phyloP scores from a whole-genome alignment of 371 early-diverging fungal genomes.

The Mucor lusitanicus region DNA sequence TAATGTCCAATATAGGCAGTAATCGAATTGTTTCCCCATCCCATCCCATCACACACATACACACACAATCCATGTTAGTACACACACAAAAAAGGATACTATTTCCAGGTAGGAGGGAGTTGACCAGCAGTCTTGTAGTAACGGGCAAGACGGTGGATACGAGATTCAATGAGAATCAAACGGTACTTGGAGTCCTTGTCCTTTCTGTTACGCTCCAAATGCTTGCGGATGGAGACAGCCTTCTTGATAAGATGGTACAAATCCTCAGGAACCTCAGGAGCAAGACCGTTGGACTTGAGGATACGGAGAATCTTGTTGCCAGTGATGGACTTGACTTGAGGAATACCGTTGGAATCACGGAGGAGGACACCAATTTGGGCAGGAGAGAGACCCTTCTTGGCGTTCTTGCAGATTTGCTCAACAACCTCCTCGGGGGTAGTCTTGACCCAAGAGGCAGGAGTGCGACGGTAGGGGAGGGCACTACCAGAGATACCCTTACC shows the following conservation, averaged over 20 bases:
- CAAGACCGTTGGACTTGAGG: constrained; percentile 81
- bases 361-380: constrained; percentile 99
- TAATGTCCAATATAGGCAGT: constrained; percentile 33
- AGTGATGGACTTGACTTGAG: constrained; percentile 95
- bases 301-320: constrained; percentile 97
- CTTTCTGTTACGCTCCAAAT: constrained; percentile 99
- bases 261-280: constrained; percentile 99
- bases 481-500: constrained; percentile 99
- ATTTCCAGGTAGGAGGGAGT: constrained; percentile 99
- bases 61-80: constrained; percentile 13
- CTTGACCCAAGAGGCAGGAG: constrained; percentile 86
- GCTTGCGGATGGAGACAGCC: constrained; percentile 99
- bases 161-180: constrained; percentile 98
- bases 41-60: neutral
- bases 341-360: constrained; percentile 98
- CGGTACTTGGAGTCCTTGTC: constrained; percentile 99
- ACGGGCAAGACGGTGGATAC: constrained; percentile 99
- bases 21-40: constrained; percentile 2
- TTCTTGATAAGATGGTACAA: constrained; percentile 99
- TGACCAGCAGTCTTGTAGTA: constrained; percentile 99
- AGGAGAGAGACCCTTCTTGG: constrained; percentile 99
- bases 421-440: constrained; percentile 77
- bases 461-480: constrained; percentile 99
- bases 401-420: constrained; percentile 97
- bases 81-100: constrained; percentile 54